These are phyloP conservation scores for Neospermospora avenae DNA, from an alignment of 2,329 filamentous ascomycete genomes.

Conservation along the genomic window DNA sequence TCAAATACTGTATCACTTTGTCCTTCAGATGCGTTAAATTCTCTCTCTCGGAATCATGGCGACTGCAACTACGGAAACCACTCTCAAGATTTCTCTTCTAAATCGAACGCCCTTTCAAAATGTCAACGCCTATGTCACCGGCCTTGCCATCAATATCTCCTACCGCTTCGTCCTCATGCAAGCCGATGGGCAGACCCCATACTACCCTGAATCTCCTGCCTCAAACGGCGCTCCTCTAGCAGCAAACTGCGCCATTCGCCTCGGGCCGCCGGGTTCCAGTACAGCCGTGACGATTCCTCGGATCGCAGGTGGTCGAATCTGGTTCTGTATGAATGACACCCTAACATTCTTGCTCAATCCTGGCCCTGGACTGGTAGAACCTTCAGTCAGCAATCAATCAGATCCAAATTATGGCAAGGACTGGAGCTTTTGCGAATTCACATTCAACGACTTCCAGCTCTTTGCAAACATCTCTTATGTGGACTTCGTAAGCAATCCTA, in stretches of 20 bases:
- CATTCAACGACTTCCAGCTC: conserved; percentile 57
- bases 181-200: conserved; percentile 62
- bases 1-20: neutral
- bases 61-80: neutral
- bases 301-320: conserved; percentile 68
- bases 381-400: conserved; percentile 62
- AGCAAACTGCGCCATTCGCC: conserved; percentile 58
- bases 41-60: neutral
- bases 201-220: conserved; percentile 59
- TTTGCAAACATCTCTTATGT: conserved; percentile 72
- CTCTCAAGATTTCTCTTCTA: conserved; percentile 56
- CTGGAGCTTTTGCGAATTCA: conserved; percentile 70
- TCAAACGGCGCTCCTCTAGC: conserved; percentile 48
- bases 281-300: conserved; percentile 64
- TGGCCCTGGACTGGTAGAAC: conserved; percentile 67
- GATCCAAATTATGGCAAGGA: conserved; percentile 59
- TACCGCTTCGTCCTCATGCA: conserved; percentile 60
- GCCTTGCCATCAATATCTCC: conserved; percentile 56
- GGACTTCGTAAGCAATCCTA: conserved; percentile 69
- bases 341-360: conserved; percentile 71
- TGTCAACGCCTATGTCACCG: conserved; percentile 69
- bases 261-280: conserved; percentile 56
- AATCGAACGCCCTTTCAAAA: conserved; percentile 61
- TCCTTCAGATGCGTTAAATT: neutral
- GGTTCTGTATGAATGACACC: conserved; percentile 61